phyloP scores from a whole-genome alignment of 495 filamentous ascomycete species.

The Penicillium silybi region DNA sequence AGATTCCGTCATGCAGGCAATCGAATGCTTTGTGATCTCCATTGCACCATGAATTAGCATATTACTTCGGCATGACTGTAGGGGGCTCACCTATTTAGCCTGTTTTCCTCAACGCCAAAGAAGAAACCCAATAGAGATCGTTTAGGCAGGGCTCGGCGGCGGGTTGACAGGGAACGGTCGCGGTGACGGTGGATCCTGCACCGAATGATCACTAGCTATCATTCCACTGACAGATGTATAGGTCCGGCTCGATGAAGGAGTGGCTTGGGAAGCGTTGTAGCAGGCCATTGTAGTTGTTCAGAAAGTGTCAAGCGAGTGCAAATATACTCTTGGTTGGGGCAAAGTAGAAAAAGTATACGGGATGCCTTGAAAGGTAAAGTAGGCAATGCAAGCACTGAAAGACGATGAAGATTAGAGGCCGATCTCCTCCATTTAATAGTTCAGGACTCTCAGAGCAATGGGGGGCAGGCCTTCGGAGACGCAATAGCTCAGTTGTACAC shows the following conservation, averaged over 20 bases:
- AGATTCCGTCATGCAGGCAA: not conserved
- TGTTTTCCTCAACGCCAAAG: conserved; percentile 17
- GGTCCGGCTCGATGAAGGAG: not conserved
- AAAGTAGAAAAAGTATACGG: not conserved
- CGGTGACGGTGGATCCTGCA: conserved; percentile 38
- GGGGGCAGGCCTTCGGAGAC: conserved; percentile 9
- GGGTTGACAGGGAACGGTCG: conserved; percentile 41
- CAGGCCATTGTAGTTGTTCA: conserved; percentile 3
- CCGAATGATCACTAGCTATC: conserved; percentile 19
- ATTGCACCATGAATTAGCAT: not conserved
- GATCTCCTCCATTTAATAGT: conserved; percentile 18
- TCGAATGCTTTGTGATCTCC: conserved; percentile 4
- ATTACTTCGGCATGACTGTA: not conserved
- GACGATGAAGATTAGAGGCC: not conserved
- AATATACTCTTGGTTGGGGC: not conserved
- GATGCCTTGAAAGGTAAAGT: not conserved
- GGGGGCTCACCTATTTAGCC: conserved; percentile 14
- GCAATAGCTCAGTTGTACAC: conserved; percentile 31
- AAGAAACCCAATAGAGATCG: not conserved
- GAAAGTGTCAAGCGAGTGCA: not conserved
- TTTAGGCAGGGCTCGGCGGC: conserved; percentile 41
- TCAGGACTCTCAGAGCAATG: conserved; percentile 2
- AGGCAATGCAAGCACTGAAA: not conserved
- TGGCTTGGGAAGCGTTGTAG: not conserved
- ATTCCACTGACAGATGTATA: conserved; percentile 6